phyloP scores from a whole-genome alignment of 805 yeast genomes.

The Isabelozyma gotoi region DNA sequence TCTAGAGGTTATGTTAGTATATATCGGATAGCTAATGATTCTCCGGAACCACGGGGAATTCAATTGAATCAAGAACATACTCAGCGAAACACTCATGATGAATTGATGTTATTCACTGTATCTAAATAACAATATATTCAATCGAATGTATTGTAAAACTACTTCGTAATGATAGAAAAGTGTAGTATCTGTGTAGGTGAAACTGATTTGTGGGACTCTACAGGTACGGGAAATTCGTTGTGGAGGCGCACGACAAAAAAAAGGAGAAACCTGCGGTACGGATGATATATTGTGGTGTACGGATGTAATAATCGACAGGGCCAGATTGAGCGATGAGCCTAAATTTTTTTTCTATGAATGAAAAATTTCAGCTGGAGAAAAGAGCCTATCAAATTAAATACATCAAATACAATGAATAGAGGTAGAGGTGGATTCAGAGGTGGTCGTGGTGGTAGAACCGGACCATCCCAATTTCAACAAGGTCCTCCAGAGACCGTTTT shows the following conservation, averaged over 20 bases:
- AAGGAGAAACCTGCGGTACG: background rate
- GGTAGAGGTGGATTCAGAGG: slow-evolving; percentile 72
- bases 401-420: slow-evolving; percentile 53
- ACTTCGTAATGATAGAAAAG: too few relatives aligned
- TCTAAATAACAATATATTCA: too few relatives aligned
- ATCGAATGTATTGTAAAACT: background rate
- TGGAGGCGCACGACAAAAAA: background rate
- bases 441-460: slow-evolving; percentile 68
- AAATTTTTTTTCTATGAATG: slow-evolving; percentile 7
- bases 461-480: slow-evolving; percentile 67
- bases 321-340: slow-evolving; percentile 7
- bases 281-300: background rate
- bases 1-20: slow-evolving; percentile 14
- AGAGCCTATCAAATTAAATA: background rate
- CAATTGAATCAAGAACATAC: slow-evolving; percentile 15
- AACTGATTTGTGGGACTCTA: too few relatives aligned
- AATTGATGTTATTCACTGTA: background rate
- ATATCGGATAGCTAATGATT: background rate
- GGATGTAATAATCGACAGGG: background rate
- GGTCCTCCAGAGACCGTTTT: slow-evolving; percentile 96
- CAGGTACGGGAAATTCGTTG: too few relatives aligned
- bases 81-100: slow-evolving; percentile 24
- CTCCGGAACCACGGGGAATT: background rate
- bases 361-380: slow-evolving; percentile 6
- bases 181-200: too few relatives aligned